These are phyloP conservation scores for Anastatica hierochuntica DNA, from an alignment of 345 rosid species.

Conservation along the genomic window DNA sequence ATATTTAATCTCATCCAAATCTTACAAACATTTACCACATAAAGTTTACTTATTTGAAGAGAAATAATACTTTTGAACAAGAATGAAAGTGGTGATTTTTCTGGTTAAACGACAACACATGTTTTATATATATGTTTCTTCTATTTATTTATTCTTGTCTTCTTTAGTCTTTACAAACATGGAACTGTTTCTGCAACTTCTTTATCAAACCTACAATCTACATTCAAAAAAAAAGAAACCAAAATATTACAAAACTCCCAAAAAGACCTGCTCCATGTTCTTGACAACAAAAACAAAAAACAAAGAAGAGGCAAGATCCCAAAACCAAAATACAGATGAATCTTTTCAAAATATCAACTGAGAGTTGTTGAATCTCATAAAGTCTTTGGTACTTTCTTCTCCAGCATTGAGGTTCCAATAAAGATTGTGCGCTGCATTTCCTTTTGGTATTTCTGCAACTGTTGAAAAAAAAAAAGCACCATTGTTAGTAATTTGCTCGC, in stretches of 20 bases:
- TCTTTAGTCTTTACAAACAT: slow-evolving; percentile 18
- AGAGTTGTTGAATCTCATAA: slow-evolving; percentile 20
- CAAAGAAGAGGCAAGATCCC: slow-evolving; percentile 13
- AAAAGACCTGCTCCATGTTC: neutral
- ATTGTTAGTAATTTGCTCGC: no score
- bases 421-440: slow-evolving; percentile 71
- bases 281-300: no score
- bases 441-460: slow-evolving; percentile 58
- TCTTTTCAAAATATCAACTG: no score
- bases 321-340: slow-evolving; percentile 12
- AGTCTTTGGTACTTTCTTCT: slow-evolving; percentile 50
- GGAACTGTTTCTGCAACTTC: slow-evolving; percentile 13
- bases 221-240: neutral
- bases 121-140: neutral
- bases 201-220: slow-evolving; percentile 20
- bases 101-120: no score
- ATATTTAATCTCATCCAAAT: no score
- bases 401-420: slow-evolving; percentile 77
- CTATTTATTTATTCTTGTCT: neutral
- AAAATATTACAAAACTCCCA: slow-evolving; percentile 1
- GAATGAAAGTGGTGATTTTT: no score
- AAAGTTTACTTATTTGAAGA: no score
- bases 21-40: no score
- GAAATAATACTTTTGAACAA: no score
- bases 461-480: no score